Evolutionary conservation across 768 basidiomycete genomes (phyloP), one percentile per base, ranked within the genome.

Genomic region (Russula sp.): DNA sequence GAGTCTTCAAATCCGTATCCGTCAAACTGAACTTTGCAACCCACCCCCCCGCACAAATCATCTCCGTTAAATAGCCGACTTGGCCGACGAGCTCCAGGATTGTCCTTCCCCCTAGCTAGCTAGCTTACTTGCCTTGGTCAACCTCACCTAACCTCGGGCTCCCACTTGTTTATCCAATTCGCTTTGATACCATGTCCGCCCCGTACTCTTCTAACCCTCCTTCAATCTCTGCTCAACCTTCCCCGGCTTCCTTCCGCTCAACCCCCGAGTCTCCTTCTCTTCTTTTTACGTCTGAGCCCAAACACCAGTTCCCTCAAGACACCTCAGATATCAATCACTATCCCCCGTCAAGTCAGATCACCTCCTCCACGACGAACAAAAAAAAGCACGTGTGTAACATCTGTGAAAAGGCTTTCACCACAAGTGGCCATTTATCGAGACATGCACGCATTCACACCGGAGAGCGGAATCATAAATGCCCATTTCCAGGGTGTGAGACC

Each of bases 401-500:
- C 5, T 95, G 93, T 74, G 79, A 85, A 3, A 83, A 90, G 49
- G 81, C 83, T 1, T 95, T 95, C 75, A 91, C 91, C 58, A 95
- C 93, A 31, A 88, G 87, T 64, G 94, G 93, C 18, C 93, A 95
- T 73, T 81, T 95, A 20, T 89, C 92, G 0, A 83, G 93, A 52
- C 93, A 95, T 71, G 81, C 88, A n/a, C 79, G 91, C 59, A 88
- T 94, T 13, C 93, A 95, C 76, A 95, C 93, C 16, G 93, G 93
- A 45, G 93, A 94, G 70, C 82, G 91, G 65, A 94, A 94, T 75
- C 91, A 94, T 77, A 89, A 86, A 63, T 96, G 93, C 71, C 93
- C 94, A 39, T 95, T 92, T 77, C 93, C 94, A n/a, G 93, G 92
- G 27, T 96, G 93, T 73, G 90, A 94, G 69, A 94, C 92, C 1